phyloP scores from a whole-genome alignment of 176 grass and related monocot species.

The Paspalum notatum region DNA sequence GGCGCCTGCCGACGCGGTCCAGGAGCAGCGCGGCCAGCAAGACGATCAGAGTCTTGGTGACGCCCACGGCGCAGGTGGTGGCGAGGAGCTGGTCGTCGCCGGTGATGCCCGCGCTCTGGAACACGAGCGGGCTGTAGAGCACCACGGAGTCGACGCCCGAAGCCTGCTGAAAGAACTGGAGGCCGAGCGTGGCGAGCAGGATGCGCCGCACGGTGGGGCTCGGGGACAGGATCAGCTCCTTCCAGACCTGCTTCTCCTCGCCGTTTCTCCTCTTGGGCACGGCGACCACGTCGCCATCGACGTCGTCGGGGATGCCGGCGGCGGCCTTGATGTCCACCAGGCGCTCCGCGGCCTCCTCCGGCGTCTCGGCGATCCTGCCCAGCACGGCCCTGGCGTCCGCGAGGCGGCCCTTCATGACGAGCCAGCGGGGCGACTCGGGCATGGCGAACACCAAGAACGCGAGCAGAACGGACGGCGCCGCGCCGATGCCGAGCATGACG shows the following conservation, averaged over 20 bases:
- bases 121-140: constrained; percentile 70
- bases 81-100: constrained; percentile 39
- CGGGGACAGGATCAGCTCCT: constrained; percentile 51
- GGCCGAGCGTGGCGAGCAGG: constrained; percentile 44
- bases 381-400: constrained; percentile 59
- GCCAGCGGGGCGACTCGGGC: constrained; percentile 78
- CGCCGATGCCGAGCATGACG: constrained; percentile 73
- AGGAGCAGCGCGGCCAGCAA: constrained; percentile 56
- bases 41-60: constrained; percentile 58
- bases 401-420: constrained; percentile 69
- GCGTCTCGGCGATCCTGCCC: constrained; percentile 46
- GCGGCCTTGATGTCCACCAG: constrained; percentile 62
- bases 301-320: constrained; percentile 46
- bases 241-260: constrained; percentile 60
- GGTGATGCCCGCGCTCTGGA: constrained; percentile 56
- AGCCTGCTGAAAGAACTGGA: constrained; percentile 73
- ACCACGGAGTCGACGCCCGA: constrained; percentile 70
- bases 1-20: constrained; percentile 66
- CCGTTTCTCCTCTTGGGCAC: constrained; percentile 29
- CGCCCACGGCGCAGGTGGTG: constrained; percentile 59
- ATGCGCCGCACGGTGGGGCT: constrained; percentile 51
- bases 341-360: constrained; percentile 53
- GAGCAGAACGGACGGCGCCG: constrained; percentile 55
- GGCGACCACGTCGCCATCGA: constrained; percentile 49
- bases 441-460: constrained; percentile 51